Base-by-base conservation (phyloP, 2,329 filamentous ascomycete species). In the Apiospora sp. region DNA sequence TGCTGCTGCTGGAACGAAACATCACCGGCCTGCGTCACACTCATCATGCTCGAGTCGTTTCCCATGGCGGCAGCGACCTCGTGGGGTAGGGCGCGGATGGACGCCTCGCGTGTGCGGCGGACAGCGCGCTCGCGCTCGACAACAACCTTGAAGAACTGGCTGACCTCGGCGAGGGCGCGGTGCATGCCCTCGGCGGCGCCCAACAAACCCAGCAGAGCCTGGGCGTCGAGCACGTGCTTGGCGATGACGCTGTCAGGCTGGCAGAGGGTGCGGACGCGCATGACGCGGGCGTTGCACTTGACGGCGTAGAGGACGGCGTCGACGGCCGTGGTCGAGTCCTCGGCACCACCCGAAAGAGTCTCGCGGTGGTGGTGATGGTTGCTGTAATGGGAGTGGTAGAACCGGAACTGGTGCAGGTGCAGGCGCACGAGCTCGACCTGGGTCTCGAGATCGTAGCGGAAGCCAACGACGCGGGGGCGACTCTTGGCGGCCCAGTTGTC, bases 381-480 rank as follows among this genome's bases (percentile, higher is more conserved):
- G 30, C 22, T 13, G 34, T 24, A n/a, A 34, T 64, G 34, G 34
- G 58, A 41, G 22, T 64, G 58, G 13, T 83, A 80, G 80, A 91
- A 91, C 46, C 84, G 84, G 76, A 91, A 91, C 30, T 87, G 84
- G 13, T 85, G 79, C 41, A 85, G 78, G 74, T 91, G 89, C 12
- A 87, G 77, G 22, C 79, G 77, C 30, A 90, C 79, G 14, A 91
- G 84, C 14, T 89, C 87, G n/a, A 91, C 77, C 80, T 91, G 89
- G 0, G 88, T 90, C 80, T 90, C 88, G 2, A 90, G 79, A 73
- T 91, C 88, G 78, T 89, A 91, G 24, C 88, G 87, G 78, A 90
- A 91, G 16, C 87, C 86, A 30, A 88, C 80, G 12, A 91, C 88
- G 71, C 83, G 85, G 7, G 88, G 87, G 0, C 87, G 87, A 51